phyloP scores from a whole-genome alignment of 169 alveolate species.

The Babesia bigemina region DNA sequence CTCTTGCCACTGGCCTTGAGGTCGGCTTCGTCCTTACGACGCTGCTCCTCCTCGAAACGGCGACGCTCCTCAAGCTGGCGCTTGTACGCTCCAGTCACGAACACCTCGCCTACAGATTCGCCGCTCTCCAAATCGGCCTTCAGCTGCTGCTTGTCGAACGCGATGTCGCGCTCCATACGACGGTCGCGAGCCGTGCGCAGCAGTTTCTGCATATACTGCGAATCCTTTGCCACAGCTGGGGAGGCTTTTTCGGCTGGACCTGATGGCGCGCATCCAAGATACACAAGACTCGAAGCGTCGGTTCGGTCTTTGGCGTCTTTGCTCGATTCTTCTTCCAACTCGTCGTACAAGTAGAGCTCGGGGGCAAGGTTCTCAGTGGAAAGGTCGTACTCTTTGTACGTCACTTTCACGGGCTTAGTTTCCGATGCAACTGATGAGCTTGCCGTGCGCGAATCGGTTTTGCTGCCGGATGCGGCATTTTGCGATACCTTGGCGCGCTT shows the following conservation, averaged over 20 bases:
- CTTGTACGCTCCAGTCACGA: constrained; percentile 79
- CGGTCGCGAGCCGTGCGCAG: constrained; percentile 74
- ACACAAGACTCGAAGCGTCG: constrained; percentile 9
- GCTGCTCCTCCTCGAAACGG: constrained; percentile 66
- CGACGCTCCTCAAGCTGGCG: constrained; percentile 75
- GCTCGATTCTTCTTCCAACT: constrained; percentile 1
- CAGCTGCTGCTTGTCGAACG: constrained; percentile 73
- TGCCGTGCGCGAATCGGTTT: background rate
- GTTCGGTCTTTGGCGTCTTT: background rate
- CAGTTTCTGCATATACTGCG: constrained; percentile 73
- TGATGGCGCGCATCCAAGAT: constrained; percentile 49
- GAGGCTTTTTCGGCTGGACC: constrained; percentile 20
- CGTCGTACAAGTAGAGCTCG: constrained; percentile 31
- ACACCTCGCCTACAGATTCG: constrained; percentile 67
- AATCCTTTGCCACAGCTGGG: constrained; percentile 46
- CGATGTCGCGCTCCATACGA: constrained; percentile 72
- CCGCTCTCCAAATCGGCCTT: constrained; percentile 66
- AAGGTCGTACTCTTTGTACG: constrained; percentile 27
- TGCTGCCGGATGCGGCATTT: background rate
- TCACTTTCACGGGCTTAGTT: background rate
- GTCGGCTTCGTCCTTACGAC: constrained; percentile 49
- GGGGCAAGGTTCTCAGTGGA: constrained; percentile 36
- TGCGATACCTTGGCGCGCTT: constrained; percentile 25
- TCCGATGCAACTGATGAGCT: constrained; percentile 14
- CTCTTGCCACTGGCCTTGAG: constrained; percentile 60